These are phyloP conservation scores for Kwoniella shivajii DNA, from an alignment of 1,284 basidiomycete species.

Conservation along the genomic window DNA sequence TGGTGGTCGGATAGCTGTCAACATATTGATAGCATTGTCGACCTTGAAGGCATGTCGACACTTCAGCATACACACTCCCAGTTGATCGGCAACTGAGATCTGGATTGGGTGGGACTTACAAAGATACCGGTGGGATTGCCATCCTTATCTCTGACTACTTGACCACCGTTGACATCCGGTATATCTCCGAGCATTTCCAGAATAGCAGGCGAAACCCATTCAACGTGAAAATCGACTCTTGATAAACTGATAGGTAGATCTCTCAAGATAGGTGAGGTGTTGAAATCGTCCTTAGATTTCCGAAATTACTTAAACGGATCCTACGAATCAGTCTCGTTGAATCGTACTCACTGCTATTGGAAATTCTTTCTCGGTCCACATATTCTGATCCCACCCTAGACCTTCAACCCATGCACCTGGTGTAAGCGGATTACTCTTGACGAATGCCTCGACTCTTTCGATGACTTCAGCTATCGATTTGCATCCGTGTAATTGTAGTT, in stretches of 20 bases:
- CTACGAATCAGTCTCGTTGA: not conserved
- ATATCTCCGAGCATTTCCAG: constrained; percentile 62
- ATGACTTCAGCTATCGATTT: constrained; percentile 65
- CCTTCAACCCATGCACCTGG: constrained; percentile 73
- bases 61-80: constrained; percentile 56
- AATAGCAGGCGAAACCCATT: constrained; percentile 74
- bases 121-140: constrained; percentile 72
- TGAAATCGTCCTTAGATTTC: constrained; percentile 69
- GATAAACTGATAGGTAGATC: constrained; percentile 69
- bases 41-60: constrained; percentile 15
- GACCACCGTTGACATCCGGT: constrained; percentile 69
- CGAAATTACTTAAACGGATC: too few species aligned
- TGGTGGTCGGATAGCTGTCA: constrained; percentile 59
- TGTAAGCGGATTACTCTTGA: constrained; percentile 45
- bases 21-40: constrained; percentile 50
- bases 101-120: constrained; percentile 18
- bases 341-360: constrained; percentile 69
- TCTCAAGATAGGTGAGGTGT: constrained; percentile 64
- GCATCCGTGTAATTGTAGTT: constrained; percentile 66
- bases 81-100: constrained; percentile 43
- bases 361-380: constrained; percentile 63
- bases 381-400: constrained; percentile 90
- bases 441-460: constrained; percentile 64
- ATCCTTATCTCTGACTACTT: constrained; percentile 66
- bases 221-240: constrained; percentile 79